Evolutionary conservation across 805 yeast species (phyloP).

Genomic region (Dipodascus albidus): DNA sequence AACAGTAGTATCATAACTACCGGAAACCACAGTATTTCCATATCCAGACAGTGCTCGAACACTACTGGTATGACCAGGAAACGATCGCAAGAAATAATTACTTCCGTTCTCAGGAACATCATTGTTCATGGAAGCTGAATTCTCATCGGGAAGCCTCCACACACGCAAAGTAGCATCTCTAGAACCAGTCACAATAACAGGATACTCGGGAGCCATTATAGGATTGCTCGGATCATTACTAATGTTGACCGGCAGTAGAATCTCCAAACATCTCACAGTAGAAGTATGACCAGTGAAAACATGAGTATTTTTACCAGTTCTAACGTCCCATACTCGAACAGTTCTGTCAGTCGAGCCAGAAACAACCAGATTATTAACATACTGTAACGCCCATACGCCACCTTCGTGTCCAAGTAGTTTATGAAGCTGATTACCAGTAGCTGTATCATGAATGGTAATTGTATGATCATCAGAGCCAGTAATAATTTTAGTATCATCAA

Average conservation of each 20-base stretch:
- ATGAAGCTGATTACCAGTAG: slow-evolving; percentile 50
- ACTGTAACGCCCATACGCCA: slow-evolving; percentile 97
- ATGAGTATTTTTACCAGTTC: slow-evolving; percentile 79
- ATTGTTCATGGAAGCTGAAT: slow-evolving; percentile 14
- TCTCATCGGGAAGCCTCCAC: slow-evolving; percentile 62
- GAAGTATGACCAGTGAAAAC: slow-evolving; percentile 86
- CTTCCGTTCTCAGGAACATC: slow-evolving; percentile 3
- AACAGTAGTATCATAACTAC: slow-evolving; percentile 82
- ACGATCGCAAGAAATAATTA: slow-evolving; percentile 46
- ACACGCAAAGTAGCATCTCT: slow-evolving; percentile 76
- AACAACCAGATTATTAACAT: slow-evolving; percentile 64
- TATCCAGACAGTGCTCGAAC: slow-evolving; percentile 83
- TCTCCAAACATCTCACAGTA: slow-evolving; percentile 84
- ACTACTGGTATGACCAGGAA: slow-evolving; percentile 66
- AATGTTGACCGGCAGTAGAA: slow-evolving; percentile 53
- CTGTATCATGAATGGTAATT: slow-evolving; percentile 71
- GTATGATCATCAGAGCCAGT: slow-evolving; percentile 86
- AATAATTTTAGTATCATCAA: slow-evolving; percentile 79
- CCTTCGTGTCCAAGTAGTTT: slow-evolving; percentile 85
- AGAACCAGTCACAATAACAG: slow-evolving; percentile 76
- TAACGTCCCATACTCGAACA: slow-evolving; percentile 86
- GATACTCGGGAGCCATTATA: slow-evolving; percentile 45
- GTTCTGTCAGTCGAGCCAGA: slow-evolving; percentile 94
- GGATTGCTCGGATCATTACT: slow-evolving; percentile 44
- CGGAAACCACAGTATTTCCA: slow-evolving; percentile 75